Evolutionary conservation across 257 asterid genomes (phyloP).

Genomic region (Scutellaria galericulata): DNA sequence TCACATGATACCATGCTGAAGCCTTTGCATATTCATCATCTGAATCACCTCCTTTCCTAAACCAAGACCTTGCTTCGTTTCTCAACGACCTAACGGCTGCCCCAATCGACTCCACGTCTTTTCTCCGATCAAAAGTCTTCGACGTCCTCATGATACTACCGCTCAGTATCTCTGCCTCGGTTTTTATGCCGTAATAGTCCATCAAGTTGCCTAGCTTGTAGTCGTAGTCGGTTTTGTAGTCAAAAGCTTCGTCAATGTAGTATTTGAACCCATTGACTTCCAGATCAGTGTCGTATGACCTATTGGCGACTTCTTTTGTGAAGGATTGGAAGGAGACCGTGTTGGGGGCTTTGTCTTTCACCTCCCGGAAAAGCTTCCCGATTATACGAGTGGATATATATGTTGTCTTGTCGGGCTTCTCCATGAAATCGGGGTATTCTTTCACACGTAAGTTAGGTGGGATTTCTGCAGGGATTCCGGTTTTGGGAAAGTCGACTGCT

Average conservation of each 20-base stretch:
- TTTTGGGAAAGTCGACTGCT: conserved; percentile 92
- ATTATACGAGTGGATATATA: conserved; percentile 61
- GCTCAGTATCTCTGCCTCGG: conserved; percentile 84
- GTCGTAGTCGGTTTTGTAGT: conserved; percentile 69
- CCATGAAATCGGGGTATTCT: conserved; percentile 95
- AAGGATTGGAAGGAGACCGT: conserved; percentile 43
- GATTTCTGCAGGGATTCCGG: conserved; percentile 88
- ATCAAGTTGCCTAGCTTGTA: conserved; percentile 81
- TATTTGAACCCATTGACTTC: conserved; percentile 69
- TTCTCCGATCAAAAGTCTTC: conserved; percentile 73
- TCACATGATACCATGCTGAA: conserved; percentile 89
- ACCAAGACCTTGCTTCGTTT: conserved; percentile 76
- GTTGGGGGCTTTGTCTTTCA: conserved; percentile 59
- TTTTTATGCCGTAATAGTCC: conserved; percentile 82
- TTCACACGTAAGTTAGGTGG: conserved; percentile 72
- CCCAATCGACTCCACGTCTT: conserved; percentile 76
- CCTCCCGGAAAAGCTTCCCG: conserved; percentile 80
- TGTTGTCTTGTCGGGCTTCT: conserved; percentile 64
- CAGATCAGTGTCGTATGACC: conserved; percentile 65
- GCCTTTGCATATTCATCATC: conserved; percentile 71
- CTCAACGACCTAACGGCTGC: conserved; percentile 71
- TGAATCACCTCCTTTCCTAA: conserved; percentile 54
- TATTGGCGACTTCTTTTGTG: conserved; percentile 62
- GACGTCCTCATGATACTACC: conserved; percentile 76
- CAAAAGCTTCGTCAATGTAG: conserved; percentile 66